Conservation (phyloP, 2,329 filamentous ascomycete genomes). For the Xylaria multiplex region DNA sequence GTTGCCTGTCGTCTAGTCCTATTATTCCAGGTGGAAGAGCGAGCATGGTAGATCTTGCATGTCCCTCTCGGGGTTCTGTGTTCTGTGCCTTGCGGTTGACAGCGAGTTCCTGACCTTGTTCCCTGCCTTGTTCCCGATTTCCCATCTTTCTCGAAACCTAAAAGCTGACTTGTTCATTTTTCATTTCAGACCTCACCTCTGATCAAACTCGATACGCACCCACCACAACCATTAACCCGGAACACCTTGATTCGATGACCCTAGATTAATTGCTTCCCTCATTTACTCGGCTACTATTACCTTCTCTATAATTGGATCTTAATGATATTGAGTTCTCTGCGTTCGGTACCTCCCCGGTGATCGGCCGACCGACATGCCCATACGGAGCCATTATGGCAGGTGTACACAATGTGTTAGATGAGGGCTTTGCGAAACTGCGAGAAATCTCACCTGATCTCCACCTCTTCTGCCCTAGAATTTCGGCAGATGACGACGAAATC, state of each 20-base stretch:
- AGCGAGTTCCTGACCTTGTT: not conserved
- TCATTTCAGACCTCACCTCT: not conserved
- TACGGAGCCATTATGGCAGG: slow-evolving; percentile 43
- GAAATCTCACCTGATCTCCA: slow-evolving; percentile 54
- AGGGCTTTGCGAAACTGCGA: slow-evolving; percentile 43
- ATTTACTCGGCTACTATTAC: not conserved
- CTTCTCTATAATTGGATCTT: not conserved
- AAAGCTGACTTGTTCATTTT: slow-evolving; percentile 13
- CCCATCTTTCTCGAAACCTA: not conserved
- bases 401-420: slow-evolving; percentile 42
- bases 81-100: not conserved
- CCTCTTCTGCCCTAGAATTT: slow-evolving; percentile 73
- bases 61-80: not conserved
- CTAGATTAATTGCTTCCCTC: not conserved
- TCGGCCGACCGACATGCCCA: slow-evolving; percentile 40
- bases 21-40: not conserved
- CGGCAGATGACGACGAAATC: slow-evolving; percentile 70
- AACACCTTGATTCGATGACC: not conserved
- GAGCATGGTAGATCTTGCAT: not conserved
- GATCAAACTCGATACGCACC: not conserved
- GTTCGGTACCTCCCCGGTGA: not conserved
- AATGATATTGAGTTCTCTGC: slow-evolving; percentile 2
- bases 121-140: too few species aligned
- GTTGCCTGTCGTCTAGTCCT: not conserved
- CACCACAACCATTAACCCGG: not conserved